phyloP scores from a whole-genome alignment of 805 yeast genomes.

The Metschnikowia amazonensis region DNA sequence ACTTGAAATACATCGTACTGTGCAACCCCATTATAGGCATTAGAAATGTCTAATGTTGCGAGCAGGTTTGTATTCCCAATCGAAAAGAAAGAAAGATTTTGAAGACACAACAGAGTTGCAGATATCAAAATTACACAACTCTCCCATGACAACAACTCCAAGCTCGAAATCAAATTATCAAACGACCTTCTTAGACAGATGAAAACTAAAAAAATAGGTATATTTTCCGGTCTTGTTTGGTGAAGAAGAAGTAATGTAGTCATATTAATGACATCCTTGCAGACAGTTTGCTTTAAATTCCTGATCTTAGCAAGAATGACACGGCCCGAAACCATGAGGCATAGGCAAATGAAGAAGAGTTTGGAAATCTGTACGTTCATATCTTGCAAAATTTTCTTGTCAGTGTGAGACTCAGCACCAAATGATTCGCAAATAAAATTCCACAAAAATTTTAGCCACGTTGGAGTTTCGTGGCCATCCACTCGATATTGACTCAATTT shows the following conservation, averaged over 20 bases:
- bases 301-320: constrained; percentile 23
- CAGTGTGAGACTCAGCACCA: constrained; percentile 15
- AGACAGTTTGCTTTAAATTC: constrained; percentile 20
- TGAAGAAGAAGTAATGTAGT: constrained; percentile 45
- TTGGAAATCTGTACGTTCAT: constrained; percentile 27
- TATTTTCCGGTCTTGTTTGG: constrained; percentile 52
- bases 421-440: constrained; percentile 29
- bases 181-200: constrained; percentile 23
- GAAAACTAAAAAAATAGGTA: constrained; percentile 51
- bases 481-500: constrained; percentile 51
- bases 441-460: constrained; percentile 24
- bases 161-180: constrained; percentile 7
- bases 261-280: constrained; percentile 34
- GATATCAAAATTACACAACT: constrained; percentile 22
- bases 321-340: constrained; percentile 30
- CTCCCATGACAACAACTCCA: constrained; percentile 17
- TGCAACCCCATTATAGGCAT: constrained; percentile 85
- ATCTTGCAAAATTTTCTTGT: constrained; percentile 21
- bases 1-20: constrained; percentile 67
- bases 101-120: constrained; percentile 49
- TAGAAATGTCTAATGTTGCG: constrained; percentile 85
- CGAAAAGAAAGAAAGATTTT: constrained; percentile 77
- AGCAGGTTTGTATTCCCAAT: constrained; percentile 89
- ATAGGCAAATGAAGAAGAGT: constrained; percentile 19
- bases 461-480: constrained; percentile 55